A percentile compares a stretch with the other conserved stretches of the same genome.
phyloP scores from a whole-genome alignment of 345 rosid genomes.

The Melaleuca alternifolia region DNA sequence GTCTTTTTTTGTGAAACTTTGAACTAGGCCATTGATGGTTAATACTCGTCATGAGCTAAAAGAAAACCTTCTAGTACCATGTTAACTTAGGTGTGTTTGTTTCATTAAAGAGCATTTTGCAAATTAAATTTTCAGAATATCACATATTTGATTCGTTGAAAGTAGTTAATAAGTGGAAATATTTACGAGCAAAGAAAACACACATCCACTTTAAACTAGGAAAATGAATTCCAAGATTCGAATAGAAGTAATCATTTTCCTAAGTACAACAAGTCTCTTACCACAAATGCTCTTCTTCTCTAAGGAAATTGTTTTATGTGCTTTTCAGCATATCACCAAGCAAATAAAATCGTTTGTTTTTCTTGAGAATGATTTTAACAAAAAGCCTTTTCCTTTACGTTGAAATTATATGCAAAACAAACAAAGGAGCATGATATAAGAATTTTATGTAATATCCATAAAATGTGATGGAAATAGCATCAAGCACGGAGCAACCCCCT shows the following conservation, averaged over 20 bases:
- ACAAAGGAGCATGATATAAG: not conserved
- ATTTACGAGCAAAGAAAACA: fast-evolving
- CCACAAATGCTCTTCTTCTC: not conserved
- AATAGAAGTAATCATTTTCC: not conserved
- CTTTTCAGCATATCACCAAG: not conserved
- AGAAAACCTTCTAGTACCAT: not conserved
- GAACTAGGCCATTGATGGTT: not conserved
- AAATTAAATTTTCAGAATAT: fast-evolving
- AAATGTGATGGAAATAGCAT: not conserved
- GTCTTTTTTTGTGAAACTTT: not conserved
- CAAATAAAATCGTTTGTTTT: not conserved
- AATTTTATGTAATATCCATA: not conserved
- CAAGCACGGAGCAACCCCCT: not conserved
- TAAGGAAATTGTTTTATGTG: not conserved
- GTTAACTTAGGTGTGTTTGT: fast-evolving
- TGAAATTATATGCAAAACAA: not conserved
- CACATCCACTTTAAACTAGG: not conserved
- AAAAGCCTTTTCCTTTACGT: not conserved
- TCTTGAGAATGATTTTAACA: not conserved
- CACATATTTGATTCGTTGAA: fast-evolving
- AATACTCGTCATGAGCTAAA: not conserved
- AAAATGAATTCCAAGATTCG: not conserved
- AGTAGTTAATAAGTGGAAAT: not conserved
- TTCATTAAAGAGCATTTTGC: fast-evolving
- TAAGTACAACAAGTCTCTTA: not conserved